Evolutionary conservation across 768 basidiomycete genomes (phyloP).

Genomic region (Clavaria fumosa): DNA sequence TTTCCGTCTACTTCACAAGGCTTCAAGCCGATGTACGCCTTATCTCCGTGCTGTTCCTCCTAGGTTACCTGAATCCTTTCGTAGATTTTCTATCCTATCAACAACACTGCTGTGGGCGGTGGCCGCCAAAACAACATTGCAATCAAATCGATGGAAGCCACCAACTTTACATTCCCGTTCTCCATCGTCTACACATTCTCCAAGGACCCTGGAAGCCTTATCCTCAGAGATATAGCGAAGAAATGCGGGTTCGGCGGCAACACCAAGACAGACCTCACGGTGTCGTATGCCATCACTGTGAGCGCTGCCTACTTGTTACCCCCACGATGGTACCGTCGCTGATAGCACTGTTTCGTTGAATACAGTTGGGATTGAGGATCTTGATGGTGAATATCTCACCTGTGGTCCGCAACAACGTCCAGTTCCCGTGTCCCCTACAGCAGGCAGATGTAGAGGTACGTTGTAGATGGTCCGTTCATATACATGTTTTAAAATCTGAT

Average conservation of each 20-base stretch:
- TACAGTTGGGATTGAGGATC: constrained; percentile 47
- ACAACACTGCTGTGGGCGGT: constrained; percentile 49
- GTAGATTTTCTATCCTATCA: constrained; percentile 71
- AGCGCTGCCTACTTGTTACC: too few species aligned
- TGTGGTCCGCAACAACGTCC: constrained; percentile 42
- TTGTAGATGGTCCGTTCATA: too few species aligned
- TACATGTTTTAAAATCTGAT: too few species aligned
- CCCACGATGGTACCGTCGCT: constrained; percentile 2
- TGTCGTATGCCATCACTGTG: constrained; percentile 57
- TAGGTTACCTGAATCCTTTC: not conserved
- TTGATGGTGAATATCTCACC: constrained; percentile 54
- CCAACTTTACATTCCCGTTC: constrained; percentile 67
- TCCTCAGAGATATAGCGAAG: constrained; percentile 44
- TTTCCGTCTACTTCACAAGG: constrained; percentile 47
- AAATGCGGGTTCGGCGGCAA: constrained; percentile 45
- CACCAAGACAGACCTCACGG: constrained; percentile 30
- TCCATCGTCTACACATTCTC: constrained; percentile 41
- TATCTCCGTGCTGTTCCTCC: not conserved
- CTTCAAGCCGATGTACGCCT: constrained; percentile 42
- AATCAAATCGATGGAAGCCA: constrained; percentile 37
- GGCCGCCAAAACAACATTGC: constrained; percentile 33
- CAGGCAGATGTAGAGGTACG: constrained; percentile 18
- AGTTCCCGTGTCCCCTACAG: constrained; percentile 49
- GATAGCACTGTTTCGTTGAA: too few species aligned
- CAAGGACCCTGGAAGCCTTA: constrained; percentile 32